phyloP scores from a whole-genome alignment of 2,329 filamentous ascomycete genomes.

The Metarhizium guizhouense region DNA sequence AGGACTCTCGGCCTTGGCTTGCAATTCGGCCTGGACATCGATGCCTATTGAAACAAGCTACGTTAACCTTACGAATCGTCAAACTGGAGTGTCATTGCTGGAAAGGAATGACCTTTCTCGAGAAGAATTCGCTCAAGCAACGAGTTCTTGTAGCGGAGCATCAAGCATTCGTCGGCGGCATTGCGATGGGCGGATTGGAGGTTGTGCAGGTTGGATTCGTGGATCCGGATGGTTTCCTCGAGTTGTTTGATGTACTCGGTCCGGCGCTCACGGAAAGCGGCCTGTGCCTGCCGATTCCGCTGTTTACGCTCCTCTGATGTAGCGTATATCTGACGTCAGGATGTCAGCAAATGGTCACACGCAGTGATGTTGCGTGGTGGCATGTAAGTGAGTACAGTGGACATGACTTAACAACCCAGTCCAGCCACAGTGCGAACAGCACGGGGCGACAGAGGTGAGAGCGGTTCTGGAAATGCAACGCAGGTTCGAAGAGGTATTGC shows the following conservation, averaged over 20 bases:
- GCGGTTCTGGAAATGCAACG: too few relatives aligned
- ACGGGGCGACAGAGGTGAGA: too few relatives aligned
- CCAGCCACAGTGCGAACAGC: too few relatives aligned
- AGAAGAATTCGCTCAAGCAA: conserved; percentile 88
- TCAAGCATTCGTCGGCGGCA: conserved; percentile 92
- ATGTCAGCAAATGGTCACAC: conserved; percentile 5
- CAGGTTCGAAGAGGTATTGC: too few relatives aligned
- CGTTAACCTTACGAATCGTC: conserved; percentile 1
- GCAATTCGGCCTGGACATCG: conserved; percentile 92
- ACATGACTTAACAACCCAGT: not conserved
- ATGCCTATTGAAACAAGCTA: conserved; percentile 53
- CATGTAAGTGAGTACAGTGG: not conserved
- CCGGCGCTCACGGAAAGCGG: conserved; percentile 89
- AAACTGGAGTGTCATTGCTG: not conserved
- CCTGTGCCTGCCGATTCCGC: conserved; percentile 92
- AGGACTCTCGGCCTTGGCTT: conserved; percentile 83
- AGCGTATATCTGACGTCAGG: conserved; percentile 71
- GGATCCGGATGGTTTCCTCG: conserved; percentile 92
- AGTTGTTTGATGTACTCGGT: conserved; percentile 99
- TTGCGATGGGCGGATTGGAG: conserved; percentile 90
- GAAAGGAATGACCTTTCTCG: conserved; percentile 66
- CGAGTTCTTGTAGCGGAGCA: conserved; percentile 98
- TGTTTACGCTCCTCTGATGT: conserved; percentile 98
- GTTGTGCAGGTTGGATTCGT: conserved; percentile 88
- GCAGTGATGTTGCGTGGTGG: not conserved